Percentiles rank a stretch among this genome's conserved stretches.
phyloP scores from a whole-genome alignment of 2,329 filamentous ascomycete species.

The Monosporascus sp. region DNA sequence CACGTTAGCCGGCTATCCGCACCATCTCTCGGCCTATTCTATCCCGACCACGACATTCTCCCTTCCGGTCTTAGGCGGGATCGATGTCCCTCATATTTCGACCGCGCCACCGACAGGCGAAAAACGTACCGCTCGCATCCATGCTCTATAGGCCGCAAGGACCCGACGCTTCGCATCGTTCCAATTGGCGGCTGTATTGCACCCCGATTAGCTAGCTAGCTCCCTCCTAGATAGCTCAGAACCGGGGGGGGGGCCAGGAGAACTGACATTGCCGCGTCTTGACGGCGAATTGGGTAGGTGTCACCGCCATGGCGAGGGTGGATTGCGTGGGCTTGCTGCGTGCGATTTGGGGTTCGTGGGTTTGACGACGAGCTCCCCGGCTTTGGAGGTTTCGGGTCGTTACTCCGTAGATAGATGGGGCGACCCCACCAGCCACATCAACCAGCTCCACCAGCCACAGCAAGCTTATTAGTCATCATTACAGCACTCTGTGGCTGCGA shows the following conservation, averaged over 20 bases:
- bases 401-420: background rate
- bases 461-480: slow-evolving; percentile 13
- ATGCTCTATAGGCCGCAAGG: slow-evolving; percentile 84
- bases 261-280: slow-evolving; percentile 71
- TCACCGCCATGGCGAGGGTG: slow-evolving; percentile 70
- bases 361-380: slow-evolving; percentile 26
- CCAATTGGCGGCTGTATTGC: slow-evolving; percentile 73
- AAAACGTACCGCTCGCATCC: slow-evolving; percentile 85
- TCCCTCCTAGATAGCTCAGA: slow-evolving; percentile 28
- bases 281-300: slow-evolving; percentile 86
- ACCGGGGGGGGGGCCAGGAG: background rate
- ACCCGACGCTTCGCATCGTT: slow-evolving; percentile 82
- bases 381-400: slow-evolving; percentile 8
- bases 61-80: background rate
- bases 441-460: slow-evolving; percentile 14
- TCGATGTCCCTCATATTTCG: slow-evolving; percentile 1
- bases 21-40: too few relatives aligned
- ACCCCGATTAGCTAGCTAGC: slow-evolving; percentile 2
- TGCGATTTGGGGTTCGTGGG: slow-evolving; percentile 22
- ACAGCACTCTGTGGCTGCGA: background rate
- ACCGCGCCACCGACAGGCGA: slow-evolving; percentile 3
- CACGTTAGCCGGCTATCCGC: background rate
- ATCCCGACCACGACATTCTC: too few relatives aligned
- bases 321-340: slow-evolving; percentile 28
- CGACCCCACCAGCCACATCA: background rate